Conservation (phyloP, 306 rosid species). For the Glycyrrhiza uralensis region DNA sequence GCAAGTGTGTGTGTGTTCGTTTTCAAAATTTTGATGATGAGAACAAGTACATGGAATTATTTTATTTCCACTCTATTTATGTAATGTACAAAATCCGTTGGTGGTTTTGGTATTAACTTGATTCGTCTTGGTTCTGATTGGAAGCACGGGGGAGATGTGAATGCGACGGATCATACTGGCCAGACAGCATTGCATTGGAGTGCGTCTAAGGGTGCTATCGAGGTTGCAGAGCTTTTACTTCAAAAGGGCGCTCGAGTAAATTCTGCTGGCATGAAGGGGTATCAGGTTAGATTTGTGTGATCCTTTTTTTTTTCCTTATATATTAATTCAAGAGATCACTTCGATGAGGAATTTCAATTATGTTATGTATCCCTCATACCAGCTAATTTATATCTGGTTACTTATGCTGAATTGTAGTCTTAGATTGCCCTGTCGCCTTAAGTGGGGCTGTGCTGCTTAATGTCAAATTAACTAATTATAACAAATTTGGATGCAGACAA, state of each 20-base stretch:
- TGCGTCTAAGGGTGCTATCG: slow-evolving; percentile 89
- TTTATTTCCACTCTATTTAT: not conserved
- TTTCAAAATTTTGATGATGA: too few species aligned
- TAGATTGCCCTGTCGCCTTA: not conserved
- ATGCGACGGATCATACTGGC: slow-evolving; percentile 82
- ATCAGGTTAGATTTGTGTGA: slow-evolving; percentile 66
- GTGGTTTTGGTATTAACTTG: not conserved
- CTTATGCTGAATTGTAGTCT: not conserved
- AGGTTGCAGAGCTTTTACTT: slow-evolving; percentile 89
- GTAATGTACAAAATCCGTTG: not conserved
- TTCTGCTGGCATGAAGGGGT: slow-evolving; percentile 83
- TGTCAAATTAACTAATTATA: slow-evolving; percentile 14
- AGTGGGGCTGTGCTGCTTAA: not conserved
- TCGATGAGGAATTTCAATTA: not conserved
- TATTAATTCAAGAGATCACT: not conserved
- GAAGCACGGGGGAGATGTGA: slow-evolving; percentile 93
- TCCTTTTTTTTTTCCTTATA: not conserved
- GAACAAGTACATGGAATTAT: too few species aligned
- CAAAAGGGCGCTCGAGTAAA: slow-evolving; percentile 82
- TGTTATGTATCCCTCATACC: not conserved
- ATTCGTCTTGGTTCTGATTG: slow-evolving; percentile 24
- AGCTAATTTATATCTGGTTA: not conserved
- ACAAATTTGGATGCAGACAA: slow-evolving; percentile 52
- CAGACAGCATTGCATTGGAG: slow-evolving; percentile 98
- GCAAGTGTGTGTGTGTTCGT: not conserved